Conservation (phyloP, 768 basidiomycete genomes). For the Amanita polypyramis region DNA sequence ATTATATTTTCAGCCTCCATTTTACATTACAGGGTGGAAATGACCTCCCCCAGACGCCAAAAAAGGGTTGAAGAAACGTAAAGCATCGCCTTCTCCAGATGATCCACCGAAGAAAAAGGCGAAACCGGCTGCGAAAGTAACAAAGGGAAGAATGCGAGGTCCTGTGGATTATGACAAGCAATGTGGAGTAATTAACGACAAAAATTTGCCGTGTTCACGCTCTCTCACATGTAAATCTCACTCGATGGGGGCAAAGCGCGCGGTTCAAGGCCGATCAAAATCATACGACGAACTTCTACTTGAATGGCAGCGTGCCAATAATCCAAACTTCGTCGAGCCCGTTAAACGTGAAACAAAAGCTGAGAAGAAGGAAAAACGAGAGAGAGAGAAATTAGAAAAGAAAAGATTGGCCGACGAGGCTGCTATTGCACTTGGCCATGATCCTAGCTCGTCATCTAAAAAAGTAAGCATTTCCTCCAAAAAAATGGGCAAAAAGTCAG, state of each 20-base stretch:
- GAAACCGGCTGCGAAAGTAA: constrained; percentile 58
- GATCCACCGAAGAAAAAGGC: constrained; percentile 73
- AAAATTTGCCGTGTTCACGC: constrained; percentile 83
- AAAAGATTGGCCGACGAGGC: constrained; percentile 63
- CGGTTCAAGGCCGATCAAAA: constrained; percentile 78
- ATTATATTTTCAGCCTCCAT: constrained; percentile 7
- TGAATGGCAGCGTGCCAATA: constrained; percentile 85
- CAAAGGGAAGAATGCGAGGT: constrained; percentile 71
- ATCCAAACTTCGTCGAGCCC: constrained; percentile 83
- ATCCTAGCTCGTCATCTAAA: constrained; percentile 34
- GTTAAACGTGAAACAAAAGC: constrained; percentile 81
- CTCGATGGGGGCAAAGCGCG: constrained; percentile 92
- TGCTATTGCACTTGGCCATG: constrained; percentile 47
- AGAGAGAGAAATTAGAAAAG: constrained; percentile 76
- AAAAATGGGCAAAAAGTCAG: constrained; percentile 56
- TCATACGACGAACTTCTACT: constrained; percentile 79
- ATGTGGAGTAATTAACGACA: constrained; percentile 97
- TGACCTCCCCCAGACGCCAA: constrained; percentile 22
- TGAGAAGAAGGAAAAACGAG: constrained; percentile 79
- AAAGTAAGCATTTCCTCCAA: constrained; percentile 37
- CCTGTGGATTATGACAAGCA: constrained; percentile 88
- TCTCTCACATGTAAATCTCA: constrained; percentile 98
- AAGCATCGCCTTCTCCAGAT: constrained; percentile 60
- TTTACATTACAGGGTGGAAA: not conserved
- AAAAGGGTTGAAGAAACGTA: constrained; percentile 66